phyloP scores from a whole-genome alignment of 2,329 filamentous ascomycete genomes.

The Trichoderma koningii region DNA sequence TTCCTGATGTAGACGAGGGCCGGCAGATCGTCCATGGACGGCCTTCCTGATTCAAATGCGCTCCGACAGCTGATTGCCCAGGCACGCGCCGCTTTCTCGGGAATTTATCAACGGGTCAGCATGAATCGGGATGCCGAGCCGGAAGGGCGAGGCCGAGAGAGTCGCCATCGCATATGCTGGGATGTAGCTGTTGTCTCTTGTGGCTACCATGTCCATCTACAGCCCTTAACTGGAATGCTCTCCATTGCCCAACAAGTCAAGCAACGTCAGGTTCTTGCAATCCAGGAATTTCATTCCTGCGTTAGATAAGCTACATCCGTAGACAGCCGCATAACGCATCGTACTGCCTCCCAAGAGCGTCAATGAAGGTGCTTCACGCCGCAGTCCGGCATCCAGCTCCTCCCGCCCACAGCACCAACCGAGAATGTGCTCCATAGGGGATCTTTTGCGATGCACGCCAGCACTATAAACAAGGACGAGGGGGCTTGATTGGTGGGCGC shows the following conservation, averaged over 20 bases:
- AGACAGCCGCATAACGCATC: not conserved
- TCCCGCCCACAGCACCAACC: not conserved
- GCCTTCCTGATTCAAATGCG: slow-evolving; percentile 18
- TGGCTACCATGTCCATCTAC: not conserved
- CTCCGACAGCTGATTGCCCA: not conserved
- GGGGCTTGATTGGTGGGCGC: not conserved
- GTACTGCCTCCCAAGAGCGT: not conserved
- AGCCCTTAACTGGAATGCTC: not conserved
- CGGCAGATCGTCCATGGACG: slow-evolving; percentile 1
- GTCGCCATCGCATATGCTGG: not conserved
- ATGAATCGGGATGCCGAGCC: not conserved
- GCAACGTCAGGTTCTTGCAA: not conserved
- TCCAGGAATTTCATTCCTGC: not conserved
- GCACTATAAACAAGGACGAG: too few species aligned
- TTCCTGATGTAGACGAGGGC: slow-evolving; percentile 16
- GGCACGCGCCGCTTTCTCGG: not conserved
- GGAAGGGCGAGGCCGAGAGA: slow-evolving; percentile 4
- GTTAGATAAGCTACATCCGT: not conserved
- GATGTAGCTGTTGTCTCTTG: not conserved
- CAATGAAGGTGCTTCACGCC: not conserved
- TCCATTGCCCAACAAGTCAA: not conserved
- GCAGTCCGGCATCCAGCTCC: not conserved
- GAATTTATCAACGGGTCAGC: not conserved
- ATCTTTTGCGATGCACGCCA: not conserved
- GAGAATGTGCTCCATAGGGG: not conserved